These are phyloP conservation scores for Betula pendula DNA, from an alignment of 306 rosid genomes.

Conservation along the genomic window DNA sequence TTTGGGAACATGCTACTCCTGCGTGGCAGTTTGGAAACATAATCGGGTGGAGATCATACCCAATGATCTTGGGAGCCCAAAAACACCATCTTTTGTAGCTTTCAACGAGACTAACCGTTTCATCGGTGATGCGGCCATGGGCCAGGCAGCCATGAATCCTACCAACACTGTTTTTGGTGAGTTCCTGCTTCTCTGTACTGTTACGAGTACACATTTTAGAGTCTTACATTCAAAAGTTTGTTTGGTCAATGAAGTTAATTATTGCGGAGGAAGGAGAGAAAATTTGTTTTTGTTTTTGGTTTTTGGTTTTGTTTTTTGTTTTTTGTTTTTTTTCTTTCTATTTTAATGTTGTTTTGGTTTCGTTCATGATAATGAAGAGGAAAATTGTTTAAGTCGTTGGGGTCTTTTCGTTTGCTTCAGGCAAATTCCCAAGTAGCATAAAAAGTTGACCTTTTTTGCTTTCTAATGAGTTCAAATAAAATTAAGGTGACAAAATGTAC, in stretches of 20 bases:
- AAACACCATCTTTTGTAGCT: constrained; percentile 54
- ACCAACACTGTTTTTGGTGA: constrained; percentile 47
- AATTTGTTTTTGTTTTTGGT: no score
- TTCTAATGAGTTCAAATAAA: not conserved
- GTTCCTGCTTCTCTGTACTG: not conserved
- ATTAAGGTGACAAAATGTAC: not conserved
- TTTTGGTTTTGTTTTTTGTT: no score
- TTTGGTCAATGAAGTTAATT: no score
- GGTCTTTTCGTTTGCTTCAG: no score
- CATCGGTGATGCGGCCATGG: constrained; percentile 39
- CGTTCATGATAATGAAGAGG: no score
- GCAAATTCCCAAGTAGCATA: not conserved
- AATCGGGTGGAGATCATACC: constrained; percentile 57
- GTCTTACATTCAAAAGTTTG: no score
- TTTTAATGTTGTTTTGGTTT: no score
- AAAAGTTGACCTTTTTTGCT: not conserved
- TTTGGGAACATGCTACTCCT: constrained; percentile 49
- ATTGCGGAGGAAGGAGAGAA: no score
- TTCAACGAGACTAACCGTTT: constrained; percentile 45
- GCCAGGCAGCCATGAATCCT: constrained; percentile 48
- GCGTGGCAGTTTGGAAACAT: constrained; percentile 54
- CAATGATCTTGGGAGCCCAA: constrained; percentile 51
- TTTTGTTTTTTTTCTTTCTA: no score
- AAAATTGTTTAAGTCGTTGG: no score
- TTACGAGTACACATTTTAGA: not conserved